Conservation (phyloP, 2,329 filamentous ascomycete species). For the Phaeosphaeria sp. region DNA sequence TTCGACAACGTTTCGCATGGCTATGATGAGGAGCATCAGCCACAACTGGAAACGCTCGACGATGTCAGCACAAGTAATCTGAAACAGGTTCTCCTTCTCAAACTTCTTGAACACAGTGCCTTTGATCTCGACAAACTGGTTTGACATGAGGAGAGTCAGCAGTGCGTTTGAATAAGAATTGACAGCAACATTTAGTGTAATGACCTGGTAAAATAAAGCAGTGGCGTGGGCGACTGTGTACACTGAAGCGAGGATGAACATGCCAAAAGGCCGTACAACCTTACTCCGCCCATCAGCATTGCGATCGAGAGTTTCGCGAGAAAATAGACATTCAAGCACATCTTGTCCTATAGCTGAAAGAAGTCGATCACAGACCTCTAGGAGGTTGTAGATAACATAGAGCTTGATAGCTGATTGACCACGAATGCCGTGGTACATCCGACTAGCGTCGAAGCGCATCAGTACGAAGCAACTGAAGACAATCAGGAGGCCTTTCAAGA, state of each 20-base stretch:
- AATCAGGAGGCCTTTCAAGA: conserved; percentile 88
- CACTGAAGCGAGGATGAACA: conserved; percentile 83
- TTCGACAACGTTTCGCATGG: conserved; percentile 93
- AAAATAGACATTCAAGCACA: conserved; percentile 94
- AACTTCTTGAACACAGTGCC: conserved; percentile 98
- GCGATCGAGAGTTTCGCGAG: conserved; percentile 86
- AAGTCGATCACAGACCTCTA: conserved; percentile 90
- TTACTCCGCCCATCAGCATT: conserved; percentile 90
- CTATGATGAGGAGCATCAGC: conserved; percentile 97
- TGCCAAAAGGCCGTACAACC: conserved; percentile 83
- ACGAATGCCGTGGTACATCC: conserved; percentile 97
- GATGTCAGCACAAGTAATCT: conserved; percentile 93
- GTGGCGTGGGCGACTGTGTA: conserved; percentile 91
- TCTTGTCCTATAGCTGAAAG: conserved; percentile 93
- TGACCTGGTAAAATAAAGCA: conserved; percentile 94
- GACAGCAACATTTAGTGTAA: conserved; percentile 95
- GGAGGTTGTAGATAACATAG: conserved; percentile 97
- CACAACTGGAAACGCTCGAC: conserved; percentile 97
- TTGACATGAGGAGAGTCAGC: conserved; percentile 89
- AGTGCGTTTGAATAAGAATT: conserved; percentile 98
- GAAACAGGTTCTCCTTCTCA: conserved; percentile 96
- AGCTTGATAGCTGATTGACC: conserved; percentile 97
- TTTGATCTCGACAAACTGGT: conserved; percentile 99
- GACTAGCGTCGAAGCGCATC: conserved; percentile 90
- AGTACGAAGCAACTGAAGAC: conserved; percentile 83